phyloP scores from a whole-genome alignment of 441 rosid species.

The Eruca vesicaria region DNA sequence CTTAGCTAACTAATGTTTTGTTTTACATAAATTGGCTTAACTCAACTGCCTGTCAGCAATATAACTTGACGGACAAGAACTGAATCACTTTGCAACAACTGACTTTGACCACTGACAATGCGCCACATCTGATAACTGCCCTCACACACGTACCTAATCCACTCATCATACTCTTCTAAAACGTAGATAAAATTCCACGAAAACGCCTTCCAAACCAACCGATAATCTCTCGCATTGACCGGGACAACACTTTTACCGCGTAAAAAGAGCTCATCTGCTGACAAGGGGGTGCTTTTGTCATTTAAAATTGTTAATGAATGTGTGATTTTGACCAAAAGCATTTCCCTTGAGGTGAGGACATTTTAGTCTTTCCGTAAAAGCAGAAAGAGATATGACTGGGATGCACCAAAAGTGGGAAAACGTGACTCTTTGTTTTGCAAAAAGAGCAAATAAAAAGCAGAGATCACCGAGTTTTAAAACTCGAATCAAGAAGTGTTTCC shows the following conservation, averaged over 20 bases:
- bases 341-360: slow-evolving; percentile 28
- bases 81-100: background rate
- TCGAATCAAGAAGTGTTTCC: slow-evolving; percentile 25
- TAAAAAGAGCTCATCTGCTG: background rate
- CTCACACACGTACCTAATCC: slow-evolving; percentile 47
- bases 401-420: slow-evolving; percentile 31
- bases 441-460: slow-evolving; percentile 24
- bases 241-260: slow-evolving; percentile 28
- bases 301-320: background rate
- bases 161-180: slow-evolving; percentile 44
- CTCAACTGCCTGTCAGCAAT: slow-evolving; percentile 1
- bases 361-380: slow-evolving; percentile 26
- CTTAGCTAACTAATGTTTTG: background rate
- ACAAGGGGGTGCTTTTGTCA: slow-evolving; percentile 33
- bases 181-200: slow-evolving; percentile 45
- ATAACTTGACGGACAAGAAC: slow-evolving; percentile 3
- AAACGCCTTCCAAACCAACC: background rate
- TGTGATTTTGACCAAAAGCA: slow-evolving; percentile 20
- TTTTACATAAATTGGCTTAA: background rate
- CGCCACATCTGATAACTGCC: slow-evolving; percentile 26
- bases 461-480: slow-evolving; percentile 29
- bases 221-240: slow-evolving; percentile 17
- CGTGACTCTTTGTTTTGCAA: slow-evolving; percentile 41
- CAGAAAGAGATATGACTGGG: slow-evolving; percentile 5
- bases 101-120: slow-evolving; percentile 24